These are phyloP conservation scores for Trichophaea hybrida DNA, from an alignment of 2,329 filamentous ascomycete species.

Conservation along the genomic window DNA sequence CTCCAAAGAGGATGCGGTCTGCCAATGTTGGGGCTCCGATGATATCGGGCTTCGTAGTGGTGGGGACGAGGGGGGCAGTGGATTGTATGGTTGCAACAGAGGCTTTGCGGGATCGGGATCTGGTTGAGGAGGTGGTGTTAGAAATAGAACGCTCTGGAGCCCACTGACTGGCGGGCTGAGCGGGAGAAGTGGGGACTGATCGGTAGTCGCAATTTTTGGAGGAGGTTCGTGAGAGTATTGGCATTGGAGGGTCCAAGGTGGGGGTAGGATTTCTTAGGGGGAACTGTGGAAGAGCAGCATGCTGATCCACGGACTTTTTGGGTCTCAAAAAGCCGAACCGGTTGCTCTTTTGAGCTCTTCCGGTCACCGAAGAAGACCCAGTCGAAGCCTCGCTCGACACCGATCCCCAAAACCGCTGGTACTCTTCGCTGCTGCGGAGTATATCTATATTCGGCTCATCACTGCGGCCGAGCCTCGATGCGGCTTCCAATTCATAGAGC, in stretches of 20 bases:
- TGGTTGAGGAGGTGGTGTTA: background rate
- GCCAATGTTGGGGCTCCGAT: background rate
- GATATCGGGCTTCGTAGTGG: background rate
- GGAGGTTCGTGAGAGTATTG: too few relatives aligned
- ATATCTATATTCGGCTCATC: background rate
- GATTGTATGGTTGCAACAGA: background rate
- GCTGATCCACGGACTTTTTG: background rate
- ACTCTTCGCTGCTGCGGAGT: background rate
- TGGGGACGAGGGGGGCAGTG: background rate
- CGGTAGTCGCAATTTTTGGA: too few relatives aligned
- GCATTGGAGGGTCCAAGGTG: too few relatives aligned
- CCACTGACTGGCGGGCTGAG: too few relatives aligned
- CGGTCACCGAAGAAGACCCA: background rate
- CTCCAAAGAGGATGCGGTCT: slow-evolving; percentile 1
- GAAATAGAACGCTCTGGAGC: background rate
- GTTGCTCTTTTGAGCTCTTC: background rate
- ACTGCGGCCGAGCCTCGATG: background rate
- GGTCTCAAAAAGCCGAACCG: background rate
- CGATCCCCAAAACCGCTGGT: background rate
- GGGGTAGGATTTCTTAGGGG: too few relatives aligned
- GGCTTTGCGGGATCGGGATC: background rate
- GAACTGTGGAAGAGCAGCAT: too few relatives aligned
- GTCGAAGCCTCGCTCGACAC: background rate
- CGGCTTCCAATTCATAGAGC: background rate
- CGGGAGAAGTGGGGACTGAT: too few relatives aligned